These are phyloP conservation scores for Xylaria digitata DNA, from an alignment of 2,329 filamentous ascomycete genomes.

Conservation along the genomic window DNA sequence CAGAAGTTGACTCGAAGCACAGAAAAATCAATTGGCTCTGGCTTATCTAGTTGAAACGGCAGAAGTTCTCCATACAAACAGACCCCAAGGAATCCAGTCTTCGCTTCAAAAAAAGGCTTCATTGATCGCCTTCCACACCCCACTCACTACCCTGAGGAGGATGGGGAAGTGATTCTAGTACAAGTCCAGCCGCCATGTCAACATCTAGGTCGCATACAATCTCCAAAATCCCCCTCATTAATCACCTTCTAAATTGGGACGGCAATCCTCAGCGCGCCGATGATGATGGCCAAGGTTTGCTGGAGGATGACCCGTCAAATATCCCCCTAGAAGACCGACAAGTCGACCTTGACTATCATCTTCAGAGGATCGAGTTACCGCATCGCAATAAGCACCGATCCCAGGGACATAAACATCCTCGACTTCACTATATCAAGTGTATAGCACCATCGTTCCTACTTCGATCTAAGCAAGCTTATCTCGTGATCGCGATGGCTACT, in stretches of 20 bases:
- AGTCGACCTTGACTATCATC: background rate
- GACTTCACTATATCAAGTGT: background rate
- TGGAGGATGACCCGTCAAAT: conserved; percentile 43
- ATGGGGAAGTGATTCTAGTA: background rate
- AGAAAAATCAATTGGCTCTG: background rate
- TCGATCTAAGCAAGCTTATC: conserved; percentile 11
- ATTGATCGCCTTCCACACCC: background rate
- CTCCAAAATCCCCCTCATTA: conserved; percentile 19
- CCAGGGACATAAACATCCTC: conserved; percentile 1
- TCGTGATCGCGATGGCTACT: conserved; percentile 25
- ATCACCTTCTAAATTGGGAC: conserved; percentile 24
- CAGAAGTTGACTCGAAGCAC: too few species aligned
- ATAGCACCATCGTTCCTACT: conserved; percentile 23
- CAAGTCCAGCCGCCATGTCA: background rate
- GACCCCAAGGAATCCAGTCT: background rate
- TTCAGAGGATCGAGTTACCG: conserved; percentile 1
- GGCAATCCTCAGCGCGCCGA: conserved; percentile 1
- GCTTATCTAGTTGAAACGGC: background rate
- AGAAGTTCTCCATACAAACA: too few species aligned
- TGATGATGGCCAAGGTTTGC: conserved; percentile 40
- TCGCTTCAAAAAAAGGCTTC: background rate
- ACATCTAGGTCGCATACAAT: conserved; percentile 1
- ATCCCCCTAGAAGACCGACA: conserved; percentile 40
- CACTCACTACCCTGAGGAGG: background rate
- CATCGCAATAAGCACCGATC: conserved; percentile 19